These are phyloP conservation scores for Fusarium sublunatum DNA, from an alignment of 2,329 filamentous ascomycete genomes.

Conservation along the genomic window DNA sequence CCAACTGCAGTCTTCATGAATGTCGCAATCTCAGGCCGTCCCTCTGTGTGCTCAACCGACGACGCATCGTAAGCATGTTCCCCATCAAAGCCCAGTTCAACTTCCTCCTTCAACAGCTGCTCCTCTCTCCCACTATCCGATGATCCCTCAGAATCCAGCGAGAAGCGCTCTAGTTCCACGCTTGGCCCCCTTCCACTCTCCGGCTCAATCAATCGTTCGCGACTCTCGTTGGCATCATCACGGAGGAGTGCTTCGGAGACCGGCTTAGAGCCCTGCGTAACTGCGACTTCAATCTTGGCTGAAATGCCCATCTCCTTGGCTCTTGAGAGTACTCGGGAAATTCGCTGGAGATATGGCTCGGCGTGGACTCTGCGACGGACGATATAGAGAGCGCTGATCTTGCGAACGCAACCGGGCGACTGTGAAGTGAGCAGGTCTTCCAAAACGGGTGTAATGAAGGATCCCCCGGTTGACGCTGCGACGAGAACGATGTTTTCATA, in stretches of 20 bases:
- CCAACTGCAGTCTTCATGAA: conserved; percentile 36
- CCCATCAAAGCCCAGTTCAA: conserved; percentile 35
- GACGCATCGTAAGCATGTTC: conserved; percentile 23
- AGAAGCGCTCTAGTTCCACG: conserved; percentile 42
- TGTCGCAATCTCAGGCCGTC: conserved; percentile 40
- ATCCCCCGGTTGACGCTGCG: conserved; percentile 41
- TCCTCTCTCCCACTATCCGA: conserved; percentile 32
- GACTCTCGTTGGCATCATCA: conserved; percentile 34
- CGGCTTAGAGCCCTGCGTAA: conserved; percentile 24
- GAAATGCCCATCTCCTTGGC: conserved; percentile 43
- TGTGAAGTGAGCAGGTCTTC: conserved; percentile 36
- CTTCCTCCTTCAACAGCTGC: conserved; percentile 43
- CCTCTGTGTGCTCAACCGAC: conserved; percentile 36
- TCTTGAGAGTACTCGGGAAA: conserved; percentile 25
- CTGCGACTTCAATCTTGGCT: conserved; percentile 37
- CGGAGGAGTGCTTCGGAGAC: conserved; percentile 7
- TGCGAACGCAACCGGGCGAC: conserved; percentile 37
- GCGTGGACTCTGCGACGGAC: conserved; percentile 36
- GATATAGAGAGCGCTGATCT: conserved; percentile 39
- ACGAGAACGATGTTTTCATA: conserved; percentile 41
- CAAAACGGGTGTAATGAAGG: conserved; percentile 40
- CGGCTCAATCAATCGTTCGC: conserved; percentile 37
- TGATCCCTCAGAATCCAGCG: conserved; percentile 35
- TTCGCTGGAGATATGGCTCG: conserved; percentile 33
- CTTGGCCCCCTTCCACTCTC: conserved; percentile 23